phyloP scores from a whole-genome alignment of 2,329 filamentous ascomycete species.

The Fusarium torreyae region DNA sequence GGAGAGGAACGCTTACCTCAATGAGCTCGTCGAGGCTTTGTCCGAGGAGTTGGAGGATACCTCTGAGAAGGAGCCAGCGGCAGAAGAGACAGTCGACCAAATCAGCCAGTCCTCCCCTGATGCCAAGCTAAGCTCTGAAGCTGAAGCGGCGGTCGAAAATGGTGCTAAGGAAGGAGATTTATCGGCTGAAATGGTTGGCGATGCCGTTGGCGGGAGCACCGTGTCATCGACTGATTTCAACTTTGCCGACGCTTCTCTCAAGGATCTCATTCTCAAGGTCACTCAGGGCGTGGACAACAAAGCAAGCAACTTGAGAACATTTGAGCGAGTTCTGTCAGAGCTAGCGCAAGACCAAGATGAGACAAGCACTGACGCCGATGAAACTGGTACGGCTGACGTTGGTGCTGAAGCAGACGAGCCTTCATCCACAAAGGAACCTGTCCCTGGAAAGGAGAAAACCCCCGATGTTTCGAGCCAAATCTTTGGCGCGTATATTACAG shows the following conservation, averaged over 20 bases:
- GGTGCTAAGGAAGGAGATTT: not conserved
- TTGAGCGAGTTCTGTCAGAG: constrained; percentile 67
- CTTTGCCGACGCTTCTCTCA: constrained; percentile 52
- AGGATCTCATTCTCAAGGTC: constrained; percentile 68
- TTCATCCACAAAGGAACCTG: not conserved
- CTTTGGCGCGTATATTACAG: constrained; percentile 79
- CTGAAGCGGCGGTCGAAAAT: constrained; percentile 1
- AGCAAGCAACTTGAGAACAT: constrained; percentile 60
- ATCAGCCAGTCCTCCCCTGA: not conserved
- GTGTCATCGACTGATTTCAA: constrained; percentile 1
- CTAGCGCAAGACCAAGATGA: constrained; percentile 58
- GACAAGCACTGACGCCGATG: constrained; percentile 32
- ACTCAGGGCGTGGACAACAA: constrained; percentile 62
- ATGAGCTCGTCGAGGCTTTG: constrained; percentile 66
- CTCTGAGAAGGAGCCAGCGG: constrained; percentile 14
- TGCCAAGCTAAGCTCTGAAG: not conserved
- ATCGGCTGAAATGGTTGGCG: constrained; percentile 3
- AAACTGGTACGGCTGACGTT: constrained; percentile 5
- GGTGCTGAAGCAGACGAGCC: constrained; percentile 1
- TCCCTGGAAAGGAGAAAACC: not conserved
- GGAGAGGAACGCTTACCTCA: constrained; percentile 65
- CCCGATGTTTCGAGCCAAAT: constrained; percentile 10
- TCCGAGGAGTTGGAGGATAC: constrained; percentile 53
- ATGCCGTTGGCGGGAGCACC: constrained; percentile 1
- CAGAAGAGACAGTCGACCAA: constrained; percentile 9